Evolutionary conservation across 495 filamentous ascomycete genomes (phyloP), one percentile per base, ranked within the genome.

Genomic region (Podospora anserina): DNA sequence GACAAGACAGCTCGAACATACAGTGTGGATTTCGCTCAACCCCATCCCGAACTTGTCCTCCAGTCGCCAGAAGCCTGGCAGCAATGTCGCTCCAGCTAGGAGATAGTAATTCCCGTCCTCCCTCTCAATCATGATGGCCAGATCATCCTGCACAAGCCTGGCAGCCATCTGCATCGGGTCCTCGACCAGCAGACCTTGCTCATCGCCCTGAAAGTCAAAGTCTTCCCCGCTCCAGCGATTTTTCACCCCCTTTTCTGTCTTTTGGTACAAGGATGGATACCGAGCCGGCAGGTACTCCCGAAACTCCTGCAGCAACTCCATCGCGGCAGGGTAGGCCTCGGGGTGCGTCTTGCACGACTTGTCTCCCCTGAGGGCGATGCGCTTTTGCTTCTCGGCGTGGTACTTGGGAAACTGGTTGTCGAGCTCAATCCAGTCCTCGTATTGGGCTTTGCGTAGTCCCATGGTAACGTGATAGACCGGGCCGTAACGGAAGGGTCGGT

Each of bases 41-140:
- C 84, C 82, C 93, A 97, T 95, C 7, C 90, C 90, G 76, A 91
- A 89, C 79, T 97, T 96, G 73, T 96, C 91, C 63, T 85, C 81
- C 5, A 96, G 85, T 7, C 92, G 87, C 93, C 92, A 96, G 81
- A 96, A 97, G 0, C 92, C 93, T 0, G 92, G 87, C 0, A 97
- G 83, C 11, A 96, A 82, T 64, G 95, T 89, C 5, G 89, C 84
- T 15, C 92, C 93, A 3, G 92, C 91, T 1, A 92, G 83, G 1
- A 96, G 87, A 77, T 94, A 92, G 79, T 97, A 96, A 76, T 94
- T 88, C 27, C 91, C 90, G 73, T 96, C 91, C 2, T 81, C 75
- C 32, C 81, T 83, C 77, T 96, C 91, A 72, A 96, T 83, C 93
- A 97, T 96, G 26, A 96, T 84, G 1, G 92, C 92, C 0, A 96